phyloP scores from a whole-genome alignment of 2,329 filamentous ascomycete species.

The Sporothrix luriei region DNA sequence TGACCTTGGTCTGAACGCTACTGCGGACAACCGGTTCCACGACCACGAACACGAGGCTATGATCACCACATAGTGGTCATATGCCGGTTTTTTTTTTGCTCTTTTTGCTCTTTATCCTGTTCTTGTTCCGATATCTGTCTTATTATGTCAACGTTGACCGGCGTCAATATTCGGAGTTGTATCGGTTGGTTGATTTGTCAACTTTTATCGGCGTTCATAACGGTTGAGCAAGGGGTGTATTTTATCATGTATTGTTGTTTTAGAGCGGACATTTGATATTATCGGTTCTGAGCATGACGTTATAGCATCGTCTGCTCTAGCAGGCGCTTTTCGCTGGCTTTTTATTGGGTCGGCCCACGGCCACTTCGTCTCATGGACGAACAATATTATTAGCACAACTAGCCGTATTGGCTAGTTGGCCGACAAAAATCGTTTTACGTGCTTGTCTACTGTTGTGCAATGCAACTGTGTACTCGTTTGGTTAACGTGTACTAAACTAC shows the following conservation, averaged over 20 bases:
- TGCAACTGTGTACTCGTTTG: no score
- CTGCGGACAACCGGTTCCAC: slow-evolving; percentile 42
- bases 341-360: neutral
- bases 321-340: neutral
- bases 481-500: neutral
- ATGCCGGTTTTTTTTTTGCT: neutral
- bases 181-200: neutral
- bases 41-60: slow-evolving; percentile 45
- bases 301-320: slow-evolving; percentile 6
- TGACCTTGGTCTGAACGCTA: slow-evolving; percentile 46
- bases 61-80: neutral
- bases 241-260: neutral
- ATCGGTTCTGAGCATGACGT: neutral
- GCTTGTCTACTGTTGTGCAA: neutral
- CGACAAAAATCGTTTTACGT: neutral
- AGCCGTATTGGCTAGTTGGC: slow-evolving; percentile 1
- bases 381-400: neutral
- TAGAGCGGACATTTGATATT: neutral
- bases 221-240: neutral
- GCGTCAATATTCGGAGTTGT: neutral
- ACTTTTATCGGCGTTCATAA: neutral
- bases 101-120: no score
- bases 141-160: neutral
- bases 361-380: neutral
- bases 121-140: no score